phyloP scores from a whole-genome alignment of 2,329 filamentous ascomycete species.

The Apiospora arundinis region DNA sequence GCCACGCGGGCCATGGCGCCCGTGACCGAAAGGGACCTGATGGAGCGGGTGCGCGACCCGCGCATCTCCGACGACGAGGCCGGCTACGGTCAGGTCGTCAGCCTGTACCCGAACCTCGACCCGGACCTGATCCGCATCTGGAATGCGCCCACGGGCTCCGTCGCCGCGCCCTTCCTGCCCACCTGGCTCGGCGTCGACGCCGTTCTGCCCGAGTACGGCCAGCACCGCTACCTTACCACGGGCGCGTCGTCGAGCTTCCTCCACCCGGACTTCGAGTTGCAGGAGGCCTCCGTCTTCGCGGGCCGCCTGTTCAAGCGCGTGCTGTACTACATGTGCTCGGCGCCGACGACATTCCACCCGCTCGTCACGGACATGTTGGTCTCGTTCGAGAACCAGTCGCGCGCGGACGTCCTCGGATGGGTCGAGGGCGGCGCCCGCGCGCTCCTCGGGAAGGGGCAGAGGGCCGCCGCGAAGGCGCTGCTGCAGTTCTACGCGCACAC shows the following conservation, averaged over 20 bases:
- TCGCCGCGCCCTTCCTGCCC: conserved; percentile 36
- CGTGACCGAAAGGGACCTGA: conserved; percentile 55
- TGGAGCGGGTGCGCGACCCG: conserved; percentile 41
- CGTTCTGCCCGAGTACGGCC: conserved; percentile 35
- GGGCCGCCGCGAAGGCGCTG: conserved; percentile 30
- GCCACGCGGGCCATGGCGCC: conserved; percentile 49
- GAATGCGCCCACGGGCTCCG: conserved; percentile 36
- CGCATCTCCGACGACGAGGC: conserved; percentile 37
- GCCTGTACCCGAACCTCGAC: conserved; percentile 30
- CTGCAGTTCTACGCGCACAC: conserved; percentile 35
- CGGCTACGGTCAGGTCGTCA: conserved; percentile 38
- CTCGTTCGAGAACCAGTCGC: conserved; percentile 34
- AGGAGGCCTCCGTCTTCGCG: conserved; percentile 36
- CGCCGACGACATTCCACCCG: conserved; percentile 32
- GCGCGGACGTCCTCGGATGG: conserved; percentile 29
- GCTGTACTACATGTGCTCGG: conserved; percentile 39
- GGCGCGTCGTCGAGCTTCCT: conserved; percentile 36
- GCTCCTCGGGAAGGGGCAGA: conserved; percentile 29
- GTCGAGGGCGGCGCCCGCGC: conserved; percentile 32
- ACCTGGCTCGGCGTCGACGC: conserved; percentile 37
- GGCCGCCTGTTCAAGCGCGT: conserved; percentile 38
- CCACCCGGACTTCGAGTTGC: conserved; percentile 35
- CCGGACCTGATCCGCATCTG: conserved; percentile 35
- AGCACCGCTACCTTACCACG: conserved; percentile 38
- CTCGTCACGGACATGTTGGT: conserved; percentile 35